Evolutionary conservation across 2,329 filamentous ascomycete species (phyloP).

Genomic region (Cladorrhinum sp.): DNA sequence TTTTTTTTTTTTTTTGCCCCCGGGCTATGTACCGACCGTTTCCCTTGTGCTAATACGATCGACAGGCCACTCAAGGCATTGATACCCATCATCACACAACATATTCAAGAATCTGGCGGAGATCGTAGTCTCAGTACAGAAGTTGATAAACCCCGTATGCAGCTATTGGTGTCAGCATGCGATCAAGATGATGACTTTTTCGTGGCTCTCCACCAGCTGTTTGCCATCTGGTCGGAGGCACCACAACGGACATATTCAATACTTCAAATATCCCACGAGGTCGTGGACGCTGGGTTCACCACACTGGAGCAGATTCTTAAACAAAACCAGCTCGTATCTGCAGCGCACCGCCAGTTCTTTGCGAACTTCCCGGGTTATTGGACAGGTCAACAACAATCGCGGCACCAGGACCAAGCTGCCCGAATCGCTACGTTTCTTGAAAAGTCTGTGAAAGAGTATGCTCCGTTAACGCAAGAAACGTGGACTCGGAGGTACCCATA

Average conservation of each 20-base stretch:
- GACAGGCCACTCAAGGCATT: not conserved
- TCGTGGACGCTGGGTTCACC: constrained; percentile 35
- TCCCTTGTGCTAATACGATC: too few relatives aligned
- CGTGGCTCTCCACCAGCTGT: constrained; percentile 62
- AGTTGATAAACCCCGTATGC: constrained; percentile 47
- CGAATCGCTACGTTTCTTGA: constrained; percentile 45
- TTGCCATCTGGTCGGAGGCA: constrained; percentile 53
- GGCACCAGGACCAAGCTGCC: constrained; percentile 24
- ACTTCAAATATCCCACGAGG: constrained; percentile 31
- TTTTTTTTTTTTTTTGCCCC: not conserved
- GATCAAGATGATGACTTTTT: constrained; percentile 57
- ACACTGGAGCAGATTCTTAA: constrained; percentile 38
- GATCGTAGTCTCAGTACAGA: constrained; percentile 25
- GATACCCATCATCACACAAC: constrained; percentile 9
- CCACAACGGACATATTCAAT: constrained; percentile 35
- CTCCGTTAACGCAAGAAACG: constrained; percentile 27
- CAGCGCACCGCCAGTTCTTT: constrained; percentile 34
- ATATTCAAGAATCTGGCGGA: constrained; percentile 18
- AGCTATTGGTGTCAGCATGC: constrained; percentile 58
- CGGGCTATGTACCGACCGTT: not conserved
- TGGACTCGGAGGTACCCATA: constrained; percentile 29
- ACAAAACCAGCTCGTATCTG: constrained; percentile 35
- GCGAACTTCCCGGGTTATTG: constrained; percentile 35
- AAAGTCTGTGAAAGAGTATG: constrained; percentile 42
- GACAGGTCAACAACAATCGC: constrained; percentile 12